A percentile compares a stretch with the other conserved stretches of the same genome.
Conservation (phyloP, 2,329 filamentous ascomycete species). For the Ceratocystis cacaofunesta region DNA sequence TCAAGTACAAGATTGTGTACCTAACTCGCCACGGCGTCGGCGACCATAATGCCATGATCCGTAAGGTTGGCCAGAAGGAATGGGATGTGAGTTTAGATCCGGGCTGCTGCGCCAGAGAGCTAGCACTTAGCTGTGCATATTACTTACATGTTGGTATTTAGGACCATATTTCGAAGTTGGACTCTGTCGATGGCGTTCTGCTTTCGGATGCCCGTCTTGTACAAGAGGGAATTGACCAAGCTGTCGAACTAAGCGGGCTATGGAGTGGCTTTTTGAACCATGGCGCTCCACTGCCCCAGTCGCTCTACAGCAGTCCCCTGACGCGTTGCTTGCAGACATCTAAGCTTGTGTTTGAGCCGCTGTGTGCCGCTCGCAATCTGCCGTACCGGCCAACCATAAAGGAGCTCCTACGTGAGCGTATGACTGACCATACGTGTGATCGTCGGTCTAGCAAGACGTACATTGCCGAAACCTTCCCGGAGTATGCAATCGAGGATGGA, state of each 20-base stretch:
- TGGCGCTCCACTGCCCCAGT: slow-evolving; percentile 37
- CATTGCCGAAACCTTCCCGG: slow-evolving; percentile 36
- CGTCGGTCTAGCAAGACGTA: slow-evolving; percentile 33
- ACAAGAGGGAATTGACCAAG: slow-evolving; percentile 37
- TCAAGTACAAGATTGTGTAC: slow-evolving; percentile 39
- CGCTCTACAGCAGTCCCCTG: slow-evolving; percentile 43
- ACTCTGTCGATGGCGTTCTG: slow-evolving; percentile 26
- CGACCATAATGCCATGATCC: slow-evolving; percentile 33
- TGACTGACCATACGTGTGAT: slow-evolving; percentile 49
- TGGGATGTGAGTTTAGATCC: slow-evolving; percentile 33
- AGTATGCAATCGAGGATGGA: slow-evolving; percentile 36
- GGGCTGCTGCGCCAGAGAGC: background rate
- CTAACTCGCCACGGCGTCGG: slow-evolving; percentile 45
- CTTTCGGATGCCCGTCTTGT: slow-evolving; percentile 38
- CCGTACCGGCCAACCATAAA: slow-evolving; percentile 39
- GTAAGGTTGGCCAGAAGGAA: slow-evolving; percentile 39
- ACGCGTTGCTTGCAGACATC: slow-evolving; percentile 44
- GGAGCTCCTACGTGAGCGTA: slow-evolving; percentile 43
- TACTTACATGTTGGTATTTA: slow-evolving; percentile 12
- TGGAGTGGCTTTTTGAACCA: slow-evolving; percentile 32
- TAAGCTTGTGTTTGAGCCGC: slow-evolving; percentile 32
- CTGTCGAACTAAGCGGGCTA: slow-evolving; percentile 34
- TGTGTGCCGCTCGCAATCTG: slow-evolving; percentile 25
- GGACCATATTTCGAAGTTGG: slow-evolving; percentile 27
- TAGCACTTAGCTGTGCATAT: no score